Evolutionary conservation across 441 rosid genomes (phyloP), one percentile per base, ranked within the genome.

Genomic region (Codiaeum variegatum): DNA sequence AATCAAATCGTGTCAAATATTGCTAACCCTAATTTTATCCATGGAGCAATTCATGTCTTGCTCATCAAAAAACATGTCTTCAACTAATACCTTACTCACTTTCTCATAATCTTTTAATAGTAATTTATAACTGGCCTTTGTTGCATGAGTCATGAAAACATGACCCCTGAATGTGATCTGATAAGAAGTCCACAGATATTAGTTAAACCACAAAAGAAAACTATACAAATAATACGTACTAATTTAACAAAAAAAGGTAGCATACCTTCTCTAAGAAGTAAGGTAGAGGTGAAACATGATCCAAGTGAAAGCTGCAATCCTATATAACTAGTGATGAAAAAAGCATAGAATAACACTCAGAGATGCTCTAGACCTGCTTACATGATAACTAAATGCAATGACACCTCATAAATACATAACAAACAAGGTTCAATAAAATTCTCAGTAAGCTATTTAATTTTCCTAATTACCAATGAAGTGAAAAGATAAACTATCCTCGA

Each of bases 221-320:
- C 21, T 21, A 4, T 44, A 49, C 16, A 21, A 18, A 21, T 26
- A 26, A n/a, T 32, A 19, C 16, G 15, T 38, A 9, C 23, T 67
- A 73, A 47, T 31, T 18, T 42, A 44, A 31, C 28, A 9, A 44
- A 51, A 81, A 67, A 70, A n/a, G n/a, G 49, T 59, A 62, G 72
- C 79, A 75, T 75, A 93, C 98, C 96, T 90, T 91, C 77, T 91
- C 97, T 49, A 93, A 85, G 78, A 93, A 91, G 79, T 93, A 93
- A 61, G 98, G 98, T 15, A 93, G 73, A 47, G 97, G 91, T 36
- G 97, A 97, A 73, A 96, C 98, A 84, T 93, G 98, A 85, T 91
- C 98, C 90, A 93, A 84, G 84, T 93, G 98, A 89, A 93, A 93
- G 82, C 98, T 93, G 88, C 88, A 87, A 68, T n/a, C n/a, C n/a